Conservation (phyloP, 2,329 filamentous ascomycete species). For the Lojkania enalia region DNA sequence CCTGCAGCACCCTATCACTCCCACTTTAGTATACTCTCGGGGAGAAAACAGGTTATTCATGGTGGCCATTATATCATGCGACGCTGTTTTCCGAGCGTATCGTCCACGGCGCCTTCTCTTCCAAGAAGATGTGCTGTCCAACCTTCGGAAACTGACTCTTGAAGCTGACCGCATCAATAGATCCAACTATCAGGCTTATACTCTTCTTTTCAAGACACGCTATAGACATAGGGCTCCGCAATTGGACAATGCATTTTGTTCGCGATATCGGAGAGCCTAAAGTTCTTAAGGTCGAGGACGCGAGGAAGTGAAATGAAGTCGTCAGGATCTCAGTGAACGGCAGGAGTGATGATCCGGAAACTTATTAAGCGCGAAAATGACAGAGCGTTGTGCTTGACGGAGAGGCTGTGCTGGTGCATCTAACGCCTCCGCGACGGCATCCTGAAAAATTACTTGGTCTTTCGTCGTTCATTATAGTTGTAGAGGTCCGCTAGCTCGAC, state of each 20-base stretch:
- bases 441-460: conserved; percentile 43
- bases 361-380: conserved; percentile 54
- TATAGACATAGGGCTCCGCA: conserved; percentile 56
- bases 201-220: conserved; percentile 38
- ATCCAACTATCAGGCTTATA: conserved; percentile 45
- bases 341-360: conserved; percentile 52
- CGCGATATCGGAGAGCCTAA: conserved; percentile 47
- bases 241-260: conserved; percentile 50
- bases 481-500: too few relatives aligned
- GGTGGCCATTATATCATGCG: conserved; percentile 18
- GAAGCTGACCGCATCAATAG: conserved; percentile 48
- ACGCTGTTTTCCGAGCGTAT: conserved; percentile 32
- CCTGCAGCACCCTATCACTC: too few relatives aligned
- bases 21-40: too few relatives aligned
- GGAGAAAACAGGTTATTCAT: too few relatives aligned
- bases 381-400: conserved; percentile 48
- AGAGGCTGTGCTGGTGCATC: conserved; percentile 44
- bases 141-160: conserved; percentile 35
- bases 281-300: conserved; percentile 33
- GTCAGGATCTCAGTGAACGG: conserved; percentile 47
- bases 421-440: conserved; percentile 50
- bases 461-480: too few relatives aligned
- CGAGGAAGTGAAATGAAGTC: conserved; percentile 40
- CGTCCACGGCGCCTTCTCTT: conserved; percentile 44
- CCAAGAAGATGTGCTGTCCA: conserved; percentile 50